phyloP scores from a whole-genome alignment of 768 basidiomycete species.

The Kondoa malvinella region DNA sequence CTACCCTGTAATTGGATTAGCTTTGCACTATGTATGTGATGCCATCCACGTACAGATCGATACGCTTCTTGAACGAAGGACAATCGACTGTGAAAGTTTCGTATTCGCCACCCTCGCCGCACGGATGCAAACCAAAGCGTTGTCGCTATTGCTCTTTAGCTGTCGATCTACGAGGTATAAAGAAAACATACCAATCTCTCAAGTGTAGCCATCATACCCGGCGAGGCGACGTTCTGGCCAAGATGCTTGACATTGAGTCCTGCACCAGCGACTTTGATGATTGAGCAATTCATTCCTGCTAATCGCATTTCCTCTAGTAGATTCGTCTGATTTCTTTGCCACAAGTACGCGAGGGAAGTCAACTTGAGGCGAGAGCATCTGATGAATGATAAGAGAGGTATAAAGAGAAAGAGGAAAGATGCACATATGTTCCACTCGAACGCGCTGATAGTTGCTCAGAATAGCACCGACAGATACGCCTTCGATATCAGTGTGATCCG shows the following conservation, averaged over 20 bases:
- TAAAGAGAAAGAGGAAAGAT: slow-evolving; percentile 25
- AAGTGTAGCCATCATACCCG: slow-evolving; percentile 56
- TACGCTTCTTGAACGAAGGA: slow-evolving; percentile 63
- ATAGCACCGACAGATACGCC: slow-evolving; percentile 92
- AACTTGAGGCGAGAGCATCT: slow-evolving; percentile 68
- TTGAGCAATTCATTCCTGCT: slow-evolving; percentile 56
- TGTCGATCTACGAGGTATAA: background rate
- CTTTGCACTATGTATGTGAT: background rate
- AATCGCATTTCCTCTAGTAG: slow-evolving; percentile 73
- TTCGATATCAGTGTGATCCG: slow-evolving; percentile 57
- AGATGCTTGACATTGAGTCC: slow-evolving; percentile 54
- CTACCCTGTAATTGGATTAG: background rate
- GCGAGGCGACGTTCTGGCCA: slow-evolving; percentile 45
- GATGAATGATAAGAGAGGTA: background rate
- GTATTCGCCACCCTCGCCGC: slow-evolving; percentile 97
- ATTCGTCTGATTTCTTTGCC: slow-evolving; percentile 80
- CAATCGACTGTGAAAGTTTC: slow-evolving; percentile 82
- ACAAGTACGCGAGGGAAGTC: slow-evolving; percentile 69
- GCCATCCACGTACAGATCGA: slow-evolving; percentile 43
- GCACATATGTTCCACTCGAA: slow-evolving; percentile 94
- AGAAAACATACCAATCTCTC: slow-evolving; percentile 45
- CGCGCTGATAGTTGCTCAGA: slow-evolving; percentile 88
- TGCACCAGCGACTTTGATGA: slow-evolving; percentile 93
- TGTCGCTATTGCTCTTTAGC: slow-evolving; percentile 36
- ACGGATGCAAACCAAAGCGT: slow-evolving; percentile 75